phyloP scores from a whole-genome alignment of 768 basidiomycete species.

The Boletales sp. region DNA sequence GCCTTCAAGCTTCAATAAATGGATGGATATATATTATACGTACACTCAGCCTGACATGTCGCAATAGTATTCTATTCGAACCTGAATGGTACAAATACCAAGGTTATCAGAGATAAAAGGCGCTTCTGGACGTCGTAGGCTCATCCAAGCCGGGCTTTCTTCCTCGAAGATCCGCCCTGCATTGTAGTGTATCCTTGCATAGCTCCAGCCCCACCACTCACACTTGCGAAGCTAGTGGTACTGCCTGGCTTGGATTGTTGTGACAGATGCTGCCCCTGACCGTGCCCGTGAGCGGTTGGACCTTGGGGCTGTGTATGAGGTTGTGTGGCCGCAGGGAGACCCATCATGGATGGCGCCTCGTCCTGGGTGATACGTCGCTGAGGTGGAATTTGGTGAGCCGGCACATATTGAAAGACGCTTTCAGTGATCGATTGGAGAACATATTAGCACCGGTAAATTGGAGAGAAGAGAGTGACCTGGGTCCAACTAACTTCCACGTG shows the following conservation, averaged over 20 bases:
- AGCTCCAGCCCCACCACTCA: conserved; percentile 50
- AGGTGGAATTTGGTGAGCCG: conserved; percentile 71
- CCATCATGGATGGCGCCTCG: conserved; percentile 86
- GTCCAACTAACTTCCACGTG: conserved; percentile 67
- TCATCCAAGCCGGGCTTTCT: conserved; percentile 58
- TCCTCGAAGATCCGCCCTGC: conserved; percentile 43
- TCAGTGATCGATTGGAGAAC: not conserved
- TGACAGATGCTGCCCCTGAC: conserved; percentile 40
- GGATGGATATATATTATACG: no score
- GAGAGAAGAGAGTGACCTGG: not conserved
- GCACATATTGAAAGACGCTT: conserved; percentile 73
- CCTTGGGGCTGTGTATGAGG: conserved; percentile 39
- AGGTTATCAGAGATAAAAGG: no score
- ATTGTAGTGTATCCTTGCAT: conserved; percentile 27
- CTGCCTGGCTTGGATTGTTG: conserved; percentile 53
- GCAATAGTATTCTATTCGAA: no score
- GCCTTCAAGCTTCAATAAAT: no score
- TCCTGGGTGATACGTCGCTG: conserved; percentile 88
- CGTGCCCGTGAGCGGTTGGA: conserved; percentile 44
- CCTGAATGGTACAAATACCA: not conserved
- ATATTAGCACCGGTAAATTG: conserved; percentile 4
- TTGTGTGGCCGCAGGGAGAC: conserved; percentile 47
- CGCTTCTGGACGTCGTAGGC: not conserved
- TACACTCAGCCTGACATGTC: no score
- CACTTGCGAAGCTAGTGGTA: conserved; percentile 58